Base-by-base conservation (phyloP, 306 rosid genomes). In the Trifolium dubium region DNA sequence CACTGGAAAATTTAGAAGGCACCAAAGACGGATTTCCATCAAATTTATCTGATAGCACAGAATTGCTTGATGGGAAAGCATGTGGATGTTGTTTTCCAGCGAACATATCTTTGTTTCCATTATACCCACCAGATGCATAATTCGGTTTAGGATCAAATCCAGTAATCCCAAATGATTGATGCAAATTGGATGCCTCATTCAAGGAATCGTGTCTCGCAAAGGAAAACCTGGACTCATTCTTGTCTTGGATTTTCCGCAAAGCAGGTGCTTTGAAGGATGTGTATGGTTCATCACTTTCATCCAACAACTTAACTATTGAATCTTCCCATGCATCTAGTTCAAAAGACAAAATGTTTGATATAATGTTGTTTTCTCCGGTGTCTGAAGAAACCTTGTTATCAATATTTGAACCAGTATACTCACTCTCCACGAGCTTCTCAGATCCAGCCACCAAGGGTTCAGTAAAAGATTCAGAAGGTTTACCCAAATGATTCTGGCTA, bases 321-420 rank as follows among this genome's bases (percentile, higher is more conserved):
- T 75, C 87, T 80, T 83, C 87, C 75, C 85, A 77, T 10, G 79
- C 74, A 85, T 85, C 85, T 40, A 80, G 67, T 77, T 83, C 89
- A 49, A 80, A 53, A 80, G 89, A 83, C 79, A 85, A 80, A 73
- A 85, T 83, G 76, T 71, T 55, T 43, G 86, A 82, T 62, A 82
- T 85, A 43, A 85, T 85, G 85, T 71, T 80, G 81, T 73, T 77
- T 75, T 85, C 89, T 71, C 85, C 85, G 32, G 74, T 75, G 41
- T 85, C 86, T 35, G 83, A 78, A 70, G 79, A 56, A 74, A 61
- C 67, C 18, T 71, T 77, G 73, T 71, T 63, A 64, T 55, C 74
- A 55, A 53, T 58, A 41, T 51, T 10, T 41, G 73, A 44, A 58
- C 41, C 75, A 73, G 41, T 69, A n/a, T 53, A 67, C 51, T 78